Base-by-base conservation (phyloP, 768 basidiomycete species). In the Calocybe indica region DNA sequence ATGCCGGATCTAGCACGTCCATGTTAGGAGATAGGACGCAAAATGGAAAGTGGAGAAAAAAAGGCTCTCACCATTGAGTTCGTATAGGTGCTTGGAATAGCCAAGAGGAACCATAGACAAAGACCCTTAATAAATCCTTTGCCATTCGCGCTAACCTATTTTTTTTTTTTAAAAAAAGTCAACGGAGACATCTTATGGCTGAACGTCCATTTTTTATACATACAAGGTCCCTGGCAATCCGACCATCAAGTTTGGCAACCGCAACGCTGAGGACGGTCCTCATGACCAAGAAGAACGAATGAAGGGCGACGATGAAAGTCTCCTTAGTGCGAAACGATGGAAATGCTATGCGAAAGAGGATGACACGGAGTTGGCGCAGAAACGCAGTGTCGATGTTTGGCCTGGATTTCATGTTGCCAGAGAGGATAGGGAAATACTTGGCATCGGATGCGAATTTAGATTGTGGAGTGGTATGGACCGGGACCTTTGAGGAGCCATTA, bases 81-180 rank as follows among this genome's bases (percentile, higher is more conserved):
- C 0, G 95, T 98, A 61, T 92, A 93, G 14, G 92, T 92, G 59
- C 89, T 92, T 0, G 95, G 95, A 22, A 98, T 75, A 1, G 93
- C 92, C 7, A 98, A 74, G 7, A 82, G 69, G 59, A 94, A 96
- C 95, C 95, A 98, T 46, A 90, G 71, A 0, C 72, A 85, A 1
- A 98, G 66, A 1, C 93, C 94, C 45, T 71, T 77, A 12, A 91
- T 54, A 61, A 97, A 97, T 0, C 91, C 92, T 43, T 75, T 75
- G 0, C 82, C 88, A 58, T 98, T 82, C 0, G 92, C 93, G 40
- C 82, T 88, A 37, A 92, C 78, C 79, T 81, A 50, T 1, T 22
- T 22, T 22, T 22, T 22, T 22, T 22, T 22, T 22, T 2, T 1
- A 22, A 22, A 22, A 22, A 22, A 22, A 22, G 37, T 22, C 7